Evolutionary conservation across 441 rosid genomes (phyloP).

Genomic region (Capsella rubella): DNA sequence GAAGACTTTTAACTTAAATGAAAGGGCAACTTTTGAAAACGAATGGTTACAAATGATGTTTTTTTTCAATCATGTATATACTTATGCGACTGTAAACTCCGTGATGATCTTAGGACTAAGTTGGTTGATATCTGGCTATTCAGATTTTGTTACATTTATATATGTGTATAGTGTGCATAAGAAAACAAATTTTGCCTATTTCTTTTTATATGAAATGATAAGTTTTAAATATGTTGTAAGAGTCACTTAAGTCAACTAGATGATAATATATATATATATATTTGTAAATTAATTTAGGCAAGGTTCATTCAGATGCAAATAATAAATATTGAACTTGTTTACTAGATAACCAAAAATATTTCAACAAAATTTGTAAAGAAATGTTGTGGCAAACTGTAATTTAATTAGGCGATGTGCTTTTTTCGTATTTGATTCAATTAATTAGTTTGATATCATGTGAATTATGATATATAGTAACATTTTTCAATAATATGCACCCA

Average conservation of each 20-base stretch:
- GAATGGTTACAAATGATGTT: slow-evolving; percentile 8
- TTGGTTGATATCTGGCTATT: slow-evolving; percentile 26
- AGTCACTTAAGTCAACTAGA: slow-evolving; percentile 13
- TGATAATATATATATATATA: not conserved
- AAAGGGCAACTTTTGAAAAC: slow-evolving; percentile 35
- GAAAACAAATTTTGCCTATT: not conserved
- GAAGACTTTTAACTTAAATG: slow-evolving; percentile 38
- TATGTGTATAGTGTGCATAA: not conserved
- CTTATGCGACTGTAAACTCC: slow-evolving; percentile 27
- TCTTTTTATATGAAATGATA: not conserved
- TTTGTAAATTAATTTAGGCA: not conserved
- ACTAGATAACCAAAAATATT: not conserved
- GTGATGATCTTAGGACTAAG: slow-evolving; percentile 21
- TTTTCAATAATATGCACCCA: too few species aligned
- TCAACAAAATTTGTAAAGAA: not conserved
- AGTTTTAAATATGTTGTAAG: not conserved
- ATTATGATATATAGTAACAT: not conserved
- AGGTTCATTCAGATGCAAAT: not conserved
- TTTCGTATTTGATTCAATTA: not conserved
- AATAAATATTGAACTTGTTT: not conserved
- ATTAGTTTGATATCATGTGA: not conserved
- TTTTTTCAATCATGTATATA: not conserved
- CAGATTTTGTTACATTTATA: not conserved
- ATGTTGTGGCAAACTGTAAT: not conserved
- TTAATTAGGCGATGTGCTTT: not conserved